Base-by-base conservation (phyloP, 306 rosid species). In the Vicia villosa region DNA sequence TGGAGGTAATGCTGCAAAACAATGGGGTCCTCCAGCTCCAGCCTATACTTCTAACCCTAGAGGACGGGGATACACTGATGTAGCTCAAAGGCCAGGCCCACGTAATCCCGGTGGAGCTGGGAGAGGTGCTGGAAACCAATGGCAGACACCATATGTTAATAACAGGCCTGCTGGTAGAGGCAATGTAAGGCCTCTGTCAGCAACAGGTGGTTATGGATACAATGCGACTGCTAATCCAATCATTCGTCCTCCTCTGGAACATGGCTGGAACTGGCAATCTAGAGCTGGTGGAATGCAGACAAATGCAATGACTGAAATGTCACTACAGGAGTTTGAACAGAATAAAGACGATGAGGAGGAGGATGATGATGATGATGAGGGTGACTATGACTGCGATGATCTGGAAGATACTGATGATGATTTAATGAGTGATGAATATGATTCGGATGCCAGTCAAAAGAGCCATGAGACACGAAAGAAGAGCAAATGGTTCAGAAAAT, bases 191-290 rank as follows among this genome's bases (percentile, higher is more conserved):
- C 61, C 76, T 21, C 87, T 72, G 34, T 41, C 67, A 4, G 46
- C 82, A 30, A 2, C 76, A 4, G 41, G 66, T 77, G 77, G 73
- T 69, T 60, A 52, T 10, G 86, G 77, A 13, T 58, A 65, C 79
- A 20, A 69, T 62, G 51, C 17, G 70, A 43, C 74, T 30, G 38
- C 88, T 11, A 80, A 68, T 70, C 73, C 90, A 14, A 32, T 70
- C 56, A 77, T 82, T 46, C 82, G 40, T 49, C 92, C 94, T 66
- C 96, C 97, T 0, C 79, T 92, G 52, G 71, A 86, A 79, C 78
- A 78, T 72, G 96, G 96, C n/a, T 92, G 97, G 96, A 84, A 86
- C 73, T 91, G 97, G 96, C 78, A 68, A 65, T 75, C 97, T 40
- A 77, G 87, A 73, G 37, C 82, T 32, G 86, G 75, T 66, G 67